Conservation (phyloP, 805 yeast species). For the Wickerhamiella sorbophila region DNA sequence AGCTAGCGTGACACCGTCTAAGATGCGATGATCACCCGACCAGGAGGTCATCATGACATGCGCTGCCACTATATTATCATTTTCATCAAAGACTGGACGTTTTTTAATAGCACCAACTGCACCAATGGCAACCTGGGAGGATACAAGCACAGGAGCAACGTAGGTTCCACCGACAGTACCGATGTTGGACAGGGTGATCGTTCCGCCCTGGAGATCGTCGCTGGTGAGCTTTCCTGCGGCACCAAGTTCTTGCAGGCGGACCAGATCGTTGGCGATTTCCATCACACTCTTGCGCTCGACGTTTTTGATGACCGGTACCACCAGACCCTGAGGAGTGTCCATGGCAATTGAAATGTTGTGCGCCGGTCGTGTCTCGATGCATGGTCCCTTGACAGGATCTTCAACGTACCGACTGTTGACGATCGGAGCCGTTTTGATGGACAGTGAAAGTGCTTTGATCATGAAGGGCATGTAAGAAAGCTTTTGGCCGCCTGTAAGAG, state of each 20-base stretch:
- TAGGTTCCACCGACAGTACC: constrained; percentile 26
- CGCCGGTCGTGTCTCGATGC: constrained; percentile 15
- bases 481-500: constrained; percentile 11
- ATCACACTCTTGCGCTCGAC: constrained; percentile 18
- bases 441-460: constrained; percentile 24
- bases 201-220: constrained; percentile 22
- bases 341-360: constrained; percentile 26
- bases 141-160: constrained; percentile 24
- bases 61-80: constrained; percentile 17
- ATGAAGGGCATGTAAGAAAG: constrained; percentile 25
- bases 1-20: constrained; percentile 27
- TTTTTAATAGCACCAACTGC: constrained; percentile 21
- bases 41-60: constrained; percentile 22
- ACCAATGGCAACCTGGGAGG: constrained; percentile 23
- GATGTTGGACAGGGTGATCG: constrained; percentile 24
- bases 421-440: constrained; percentile 20
- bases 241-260: constrained; percentile 20
- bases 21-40: constrained; percentile 25
- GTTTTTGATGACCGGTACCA: constrained; percentile 24
- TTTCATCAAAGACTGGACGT: constrained; percentile 19
- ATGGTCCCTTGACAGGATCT: constrained; percentile 14
- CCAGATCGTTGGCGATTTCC: constrained; percentile 22
- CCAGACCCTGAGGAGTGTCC: constrained; percentile 24
- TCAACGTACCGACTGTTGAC: constrained; percentile 19
- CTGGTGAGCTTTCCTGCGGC: constrained; percentile 18